These are phyloP conservation scores for Sugiyamaella lignohabitans DNA, from an alignment of 805 yeast genomes.

Conservation along the genomic window DNA sequence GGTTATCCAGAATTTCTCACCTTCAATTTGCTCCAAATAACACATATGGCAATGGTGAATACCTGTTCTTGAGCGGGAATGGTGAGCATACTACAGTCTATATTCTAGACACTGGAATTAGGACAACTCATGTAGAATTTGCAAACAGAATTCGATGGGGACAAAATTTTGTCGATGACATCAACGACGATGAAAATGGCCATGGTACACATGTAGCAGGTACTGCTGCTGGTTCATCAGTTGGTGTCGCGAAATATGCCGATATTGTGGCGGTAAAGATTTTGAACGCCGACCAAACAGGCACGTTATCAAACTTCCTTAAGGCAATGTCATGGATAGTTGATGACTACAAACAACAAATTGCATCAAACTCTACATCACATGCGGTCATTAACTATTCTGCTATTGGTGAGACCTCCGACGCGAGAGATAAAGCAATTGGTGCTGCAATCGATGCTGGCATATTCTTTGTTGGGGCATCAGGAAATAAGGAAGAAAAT, in stretches of 20 bases:
- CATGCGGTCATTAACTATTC: constrained; percentile 67
- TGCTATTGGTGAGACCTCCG: constrained; percentile 87
- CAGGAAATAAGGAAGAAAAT: constrained; percentile 90
- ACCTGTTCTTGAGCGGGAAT: constrained; percentile 62
- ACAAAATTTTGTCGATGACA: constrained; percentile 66
- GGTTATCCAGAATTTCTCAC: constrained; percentile 84
- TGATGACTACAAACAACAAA: constrained; percentile 53
- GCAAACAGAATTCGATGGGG: constrained; percentile 86
- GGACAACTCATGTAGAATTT: constrained; percentile 68
- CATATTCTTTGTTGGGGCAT: constrained; percentile 89
- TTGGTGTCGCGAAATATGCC: constrained; percentile 58
- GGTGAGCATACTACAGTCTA: constrained; percentile 84
- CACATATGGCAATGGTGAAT: constrained; percentile 59
- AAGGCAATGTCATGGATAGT: constrained; percentile 57
- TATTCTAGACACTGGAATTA: constrained; percentile 85
- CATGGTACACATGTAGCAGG: constrained; percentile 99
- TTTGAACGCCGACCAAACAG: constrained; percentile 49
- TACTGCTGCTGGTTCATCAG: constrained; percentile 82
- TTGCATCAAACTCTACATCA: constrained; percentile 13
- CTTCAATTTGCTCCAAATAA: constrained; percentile 56
- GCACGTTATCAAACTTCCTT: constrained; percentile 51
- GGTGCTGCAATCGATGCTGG: constrained; percentile 87
- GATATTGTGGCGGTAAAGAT: constrained; percentile 55
- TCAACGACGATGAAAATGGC: constrained; percentile 80
- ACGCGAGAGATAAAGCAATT: constrained; percentile 79